Evolutionary conservation across 148 eudicot genomes (phyloP).

Genomic region (Rhododendron vialii): DNA sequence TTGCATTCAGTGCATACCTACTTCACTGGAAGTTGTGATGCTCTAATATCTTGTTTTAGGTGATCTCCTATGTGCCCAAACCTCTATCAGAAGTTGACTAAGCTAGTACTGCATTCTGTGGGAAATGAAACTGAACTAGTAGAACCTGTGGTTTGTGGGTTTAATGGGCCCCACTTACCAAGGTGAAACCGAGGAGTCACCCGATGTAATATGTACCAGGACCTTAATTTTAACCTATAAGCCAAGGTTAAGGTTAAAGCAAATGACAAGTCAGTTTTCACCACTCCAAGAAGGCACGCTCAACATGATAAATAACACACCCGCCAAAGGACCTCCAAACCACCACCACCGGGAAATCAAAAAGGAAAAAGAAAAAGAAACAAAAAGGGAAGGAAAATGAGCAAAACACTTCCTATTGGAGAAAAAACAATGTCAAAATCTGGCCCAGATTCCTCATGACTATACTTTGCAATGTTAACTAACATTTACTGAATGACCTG

Average conservation of each 20-base stretch:
- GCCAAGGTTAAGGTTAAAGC: neutral
- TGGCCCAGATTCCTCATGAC: no score
- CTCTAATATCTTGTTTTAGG: neutral
- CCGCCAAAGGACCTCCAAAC: neutral
- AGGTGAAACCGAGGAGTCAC: neutral
- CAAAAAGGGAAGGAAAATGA: neutral
- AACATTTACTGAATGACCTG: neutral
- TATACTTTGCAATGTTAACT: no score
- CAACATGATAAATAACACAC: neutral
- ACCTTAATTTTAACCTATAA: neutral
- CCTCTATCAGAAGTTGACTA: neutral
- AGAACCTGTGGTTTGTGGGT: neutral
- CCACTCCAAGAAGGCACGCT: neutral
- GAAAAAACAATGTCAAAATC: no score
- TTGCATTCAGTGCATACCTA: neutral
- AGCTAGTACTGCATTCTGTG: neutral
- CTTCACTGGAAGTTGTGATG: neutral
- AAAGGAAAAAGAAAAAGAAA: neutral
- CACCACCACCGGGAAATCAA: neutral
- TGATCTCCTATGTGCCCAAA: neutral
- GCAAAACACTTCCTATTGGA: neutral
- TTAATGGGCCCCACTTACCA: neutral
- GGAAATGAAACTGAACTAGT: neutral
- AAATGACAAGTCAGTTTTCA: neutral
- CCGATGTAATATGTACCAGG: neutral